Base-by-base conservation (phyloP, 441 rosid genomes). In the Croton laevigatus region DNA sequence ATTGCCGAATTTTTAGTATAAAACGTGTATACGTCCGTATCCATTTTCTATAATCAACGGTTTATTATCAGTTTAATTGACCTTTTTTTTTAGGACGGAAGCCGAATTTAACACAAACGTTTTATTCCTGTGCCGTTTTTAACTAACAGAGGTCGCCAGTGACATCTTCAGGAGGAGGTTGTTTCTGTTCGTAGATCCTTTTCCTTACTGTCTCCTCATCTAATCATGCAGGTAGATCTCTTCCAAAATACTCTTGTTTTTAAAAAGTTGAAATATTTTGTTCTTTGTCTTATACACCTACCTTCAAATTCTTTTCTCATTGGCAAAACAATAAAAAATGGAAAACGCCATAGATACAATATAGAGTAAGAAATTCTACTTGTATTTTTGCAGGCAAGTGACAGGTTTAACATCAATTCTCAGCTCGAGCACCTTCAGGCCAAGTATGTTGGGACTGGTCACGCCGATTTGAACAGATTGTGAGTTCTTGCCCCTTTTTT, bases 381-480 rank as follows among this genome's bases (percentile, higher is more conserved):
- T 0, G 22, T 63, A 38, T 58, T n/a, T 52, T 13, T 78, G 85
- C 83, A 94, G 99, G 97, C 96, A 40, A 94, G 98, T 73, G 98
- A 94, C 81, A 87, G 98, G 86, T 94, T 94, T 76, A 94, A 94
- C 83, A 92, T 94, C 66, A 94, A 92, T 68, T 94, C 97, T 66
- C 98, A 92, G 87, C 96, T 94, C 42, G 99, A 94, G 75, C 99
- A 92, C 82, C 98, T 92, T 71, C 97, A 94, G 80, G 93, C 99
- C 63, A 94, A 90, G 81, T 94, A 94, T 68, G 97, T 90, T 38
- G 99, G 99, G 22, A 94, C 96, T 1, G 94, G 98, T 3, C 98
- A 90, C 62, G 96, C 98, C 0, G 99, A 92, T 76, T 80, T 94
- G 76, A 94, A 86, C 79, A 80, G 96, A 92, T 94, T 89, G 97